Percentiles rank a stretch among this genome's conserved stretches.
Evolutionary conservation across 805 yeast genomes (phyloP).

Genomic region (Candida suzukii): DNA sequence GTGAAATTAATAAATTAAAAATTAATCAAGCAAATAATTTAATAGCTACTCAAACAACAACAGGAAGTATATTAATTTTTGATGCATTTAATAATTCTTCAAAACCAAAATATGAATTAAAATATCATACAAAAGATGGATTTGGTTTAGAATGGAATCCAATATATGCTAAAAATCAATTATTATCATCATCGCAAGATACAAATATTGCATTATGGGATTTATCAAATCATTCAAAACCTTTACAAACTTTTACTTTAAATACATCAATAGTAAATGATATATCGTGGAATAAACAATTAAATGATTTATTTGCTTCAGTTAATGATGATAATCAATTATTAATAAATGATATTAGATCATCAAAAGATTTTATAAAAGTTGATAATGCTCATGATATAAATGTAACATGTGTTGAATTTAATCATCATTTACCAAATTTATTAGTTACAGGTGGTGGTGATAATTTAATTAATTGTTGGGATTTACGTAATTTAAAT

Average conservation of each 20-base stretch:
- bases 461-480: slow-evolving; percentile 64
- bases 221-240: slow-evolving; percentile 24
- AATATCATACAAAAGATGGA: slow-evolving; percentile 61
- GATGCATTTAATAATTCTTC: slow-evolving; percentile 18
- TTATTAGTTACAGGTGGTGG: slow-evolving; percentile 72
- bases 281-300: slow-evolving; percentile 46
- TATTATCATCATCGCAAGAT: slow-evolving; percentile 65
- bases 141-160: slow-evolving; percentile 66
- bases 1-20: slow-evolving; percentile 59
- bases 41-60: slow-evolving; percentile 48
- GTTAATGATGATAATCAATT: slow-evolving; percentile 62
- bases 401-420: slow-evolving; percentile 62
- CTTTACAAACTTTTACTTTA: slow-evolving; percentile 39
- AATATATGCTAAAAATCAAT: slow-evolving; percentile 25
- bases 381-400: slow-evolving; percentile 45
- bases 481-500: slow-evolving; percentile 64
- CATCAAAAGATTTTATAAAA: slow-evolving; percentile 29
- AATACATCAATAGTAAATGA: slow-evolving; percentile 62
- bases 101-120: slow-evolving; percentile 24
- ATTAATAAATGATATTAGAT: slow-evolving; percentile 54
- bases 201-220: slow-evolving; percentile 69
- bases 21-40: slow-evolving; percentile 41
- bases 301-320: slow-evolving; percentile 50
- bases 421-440: slow-evolving; percentile 31
- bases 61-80: slow-evolving; percentile 43